Percentiles rank a stretch among this genome's conserved stretches.
phyloP scores from a whole-genome alignment of 495 filamentous ascomycete genomes.

The Penicillium longicatenatum region DNA sequence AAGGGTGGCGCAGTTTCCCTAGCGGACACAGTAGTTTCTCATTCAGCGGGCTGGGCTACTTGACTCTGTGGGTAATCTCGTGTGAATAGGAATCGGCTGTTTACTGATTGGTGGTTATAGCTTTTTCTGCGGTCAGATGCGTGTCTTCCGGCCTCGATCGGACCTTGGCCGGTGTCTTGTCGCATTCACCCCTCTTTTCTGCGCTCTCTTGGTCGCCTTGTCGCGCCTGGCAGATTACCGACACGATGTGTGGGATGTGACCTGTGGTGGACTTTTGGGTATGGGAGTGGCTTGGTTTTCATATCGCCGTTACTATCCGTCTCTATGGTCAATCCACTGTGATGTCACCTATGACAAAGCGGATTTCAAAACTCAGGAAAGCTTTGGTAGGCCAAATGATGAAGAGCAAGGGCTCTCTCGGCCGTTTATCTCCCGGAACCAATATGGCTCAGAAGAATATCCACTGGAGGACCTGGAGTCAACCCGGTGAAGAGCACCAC shows the following conservation, averaged over 20 bases:
- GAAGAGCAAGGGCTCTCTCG: conserved; percentile 43
- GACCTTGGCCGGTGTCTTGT: conserved; percentile 67
- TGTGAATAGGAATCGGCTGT: background rate
- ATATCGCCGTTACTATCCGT: conserved; percentile 72
- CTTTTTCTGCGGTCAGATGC: conserved; percentile 77
- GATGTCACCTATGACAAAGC: conserved; percentile 56
- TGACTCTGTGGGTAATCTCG: conserved; percentile 56
- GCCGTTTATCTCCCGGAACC: conserved; percentile 16
- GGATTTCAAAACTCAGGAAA: conserved; percentile 35
- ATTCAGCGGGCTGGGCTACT: conserved; percentile 82
- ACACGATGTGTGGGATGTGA: conserved; percentile 94
- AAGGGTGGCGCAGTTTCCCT: conserved; percentile 93
- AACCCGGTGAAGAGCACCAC: background rate
- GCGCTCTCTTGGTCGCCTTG: conserved; percentile 84
- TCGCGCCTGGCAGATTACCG: conserved; percentile 92
- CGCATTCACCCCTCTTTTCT: conserved; percentile 66
- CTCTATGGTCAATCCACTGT: conserved; percentile 49
- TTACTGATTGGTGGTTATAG: conserved; percentile 25
- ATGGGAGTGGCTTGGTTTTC: conserved; percentile 75
- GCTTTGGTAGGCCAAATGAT: conserved; percentile 49
- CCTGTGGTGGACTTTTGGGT: conserved; percentile 72
- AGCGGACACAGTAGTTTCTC: conserved; percentile 86
- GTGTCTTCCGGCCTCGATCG: conserved; percentile 72
- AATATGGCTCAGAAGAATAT: conserved; percentile 23
- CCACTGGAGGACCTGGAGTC: conserved; percentile 25